Base-by-base conservation (phyloP, 1,139 yeast species). In the Diutina rugosa region DNA sequence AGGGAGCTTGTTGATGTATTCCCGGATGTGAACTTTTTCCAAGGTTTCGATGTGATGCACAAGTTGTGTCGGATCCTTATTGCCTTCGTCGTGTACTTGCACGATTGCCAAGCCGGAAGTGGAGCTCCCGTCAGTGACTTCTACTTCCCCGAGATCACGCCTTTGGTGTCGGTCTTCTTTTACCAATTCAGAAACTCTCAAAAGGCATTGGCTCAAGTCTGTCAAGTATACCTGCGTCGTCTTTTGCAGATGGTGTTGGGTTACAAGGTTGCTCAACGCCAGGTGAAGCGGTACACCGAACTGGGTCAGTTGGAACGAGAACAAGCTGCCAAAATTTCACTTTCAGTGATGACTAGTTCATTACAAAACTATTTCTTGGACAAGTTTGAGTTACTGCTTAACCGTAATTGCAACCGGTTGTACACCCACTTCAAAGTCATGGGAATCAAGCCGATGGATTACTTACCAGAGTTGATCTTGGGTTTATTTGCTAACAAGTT, bases 11-110 rank as follows among this genome's bases (percentile, higher is more conserved):
- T 49, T 5, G 53, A 49, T 29, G 32, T 44, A n/a, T 49, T 30
- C 45, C 53, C 53, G 29, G 53, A 49, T 49, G 41, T 49, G n/a
- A 49, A 49, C 29, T 49, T 49, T 14, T 49, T 49, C 53, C 53
- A 49, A 18, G 53, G 53, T 8, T 49, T 28, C 12, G 53, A 49
- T 32, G 53, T 49, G n/a, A 49, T 49, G 44, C 53, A 49, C 32
- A 49, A 49, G 21, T 38, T 49, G 18, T 18, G 41, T 10, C 53
- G 53, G 8, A 18, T 49, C 4, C 28, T 49, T 18, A 49, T 49
- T 26, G 32, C 53, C 14, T 49, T 49, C 14, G 53, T 49, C 26
- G 26, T 49, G 21, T 32, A 29, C 21, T 32, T 49, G 9, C 45
- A 49, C 44, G 53, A 49, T 49, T 29, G n/a, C 14, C 44, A 49